phyloP scores from a whole-genome alignment of 768 basidiomycete species.

The Paxillus ammoniavirescens region DNA sequence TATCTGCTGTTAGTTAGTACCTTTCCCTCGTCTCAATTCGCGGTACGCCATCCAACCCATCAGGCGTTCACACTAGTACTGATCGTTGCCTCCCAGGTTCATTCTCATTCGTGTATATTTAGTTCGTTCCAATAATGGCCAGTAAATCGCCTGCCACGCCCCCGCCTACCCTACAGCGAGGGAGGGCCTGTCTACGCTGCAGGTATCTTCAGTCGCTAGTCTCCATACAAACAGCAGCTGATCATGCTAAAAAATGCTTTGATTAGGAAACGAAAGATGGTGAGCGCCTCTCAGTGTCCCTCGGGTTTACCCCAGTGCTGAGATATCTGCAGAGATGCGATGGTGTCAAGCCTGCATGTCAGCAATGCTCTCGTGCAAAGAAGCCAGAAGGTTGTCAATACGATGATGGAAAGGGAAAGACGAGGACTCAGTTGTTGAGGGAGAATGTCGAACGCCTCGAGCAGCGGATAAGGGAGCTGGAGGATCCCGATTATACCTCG shows the following conservation, averaged over 20 bases:
- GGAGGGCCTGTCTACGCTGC: constrained; percentile 73
- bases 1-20: constrained; percentile 6
- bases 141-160: constrained; percentile 28
- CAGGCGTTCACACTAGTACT: background rate
- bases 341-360: constrained; percentile 72
- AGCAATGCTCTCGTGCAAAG: constrained; percentile 77
- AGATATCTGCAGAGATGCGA: constrained; percentile 61
- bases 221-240: background rate
- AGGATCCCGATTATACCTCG: constrained; percentile 69
- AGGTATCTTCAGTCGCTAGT: constrained; percentile 41
- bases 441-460: constrained; percentile 77
- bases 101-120: constrained; percentile 33
- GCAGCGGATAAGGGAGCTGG: constrained; percentile 68
- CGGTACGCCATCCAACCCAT: background rate
- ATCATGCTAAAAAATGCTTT: constrained; percentile 13
- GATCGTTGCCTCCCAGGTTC: constrained; percentile 16
- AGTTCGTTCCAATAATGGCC: constrained; percentile 36
- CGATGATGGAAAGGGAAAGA: constrained; percentile 84
- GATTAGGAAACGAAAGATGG: constrained; percentile 70
- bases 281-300: constrained; percentile 20
- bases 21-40: constrained; percentile 1
- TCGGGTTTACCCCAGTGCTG: constrained; percentile 9
- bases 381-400: constrained; percentile 75
- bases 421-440: constrained; percentile 73
- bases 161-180: constrained; percentile 53